Percentiles rank a stretch among this genome's conserved stretches.
These are phyloP conservation scores for Kernera saxatilis DNA, from an alignment of 345 rosid genomes.

Conservation along the genomic window DNA sequence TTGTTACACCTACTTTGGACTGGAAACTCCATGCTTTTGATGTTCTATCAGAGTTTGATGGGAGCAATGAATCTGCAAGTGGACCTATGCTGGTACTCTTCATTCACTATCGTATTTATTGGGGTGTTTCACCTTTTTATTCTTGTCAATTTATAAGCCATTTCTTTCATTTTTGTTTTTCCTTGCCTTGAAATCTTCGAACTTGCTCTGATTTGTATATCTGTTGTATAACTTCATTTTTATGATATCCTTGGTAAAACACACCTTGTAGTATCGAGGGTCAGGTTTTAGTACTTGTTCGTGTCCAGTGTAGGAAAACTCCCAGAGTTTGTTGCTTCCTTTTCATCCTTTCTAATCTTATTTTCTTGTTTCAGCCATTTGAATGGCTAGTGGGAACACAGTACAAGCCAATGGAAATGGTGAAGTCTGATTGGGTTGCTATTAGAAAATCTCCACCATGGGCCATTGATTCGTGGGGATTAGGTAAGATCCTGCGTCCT, in stretches of 20 bases:
- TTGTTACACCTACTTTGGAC: conserved; percentile 92
- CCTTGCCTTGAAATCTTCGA: neutral
- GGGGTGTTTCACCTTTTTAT: neutral
- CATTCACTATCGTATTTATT: neutral
- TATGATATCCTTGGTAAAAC: neutral
- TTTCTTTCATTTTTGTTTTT: neutral
- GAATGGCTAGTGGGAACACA: conserved; percentile 95
- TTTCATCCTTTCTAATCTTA: conserved; percentile 9
- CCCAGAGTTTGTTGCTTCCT: neutral
- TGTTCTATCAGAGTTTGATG: conserved; percentile 93
- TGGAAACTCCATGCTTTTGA: conserved; percentile 99
- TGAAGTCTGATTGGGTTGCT: conserved; percentile 84
- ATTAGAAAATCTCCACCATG: conserved; percentile 95
- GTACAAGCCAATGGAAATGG: conserved; percentile 87
- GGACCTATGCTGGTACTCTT: conserved; percentile 96
- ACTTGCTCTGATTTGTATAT: neutral
- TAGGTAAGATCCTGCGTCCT: conserved; percentile 50
- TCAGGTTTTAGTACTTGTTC: conserved; percentile 9
- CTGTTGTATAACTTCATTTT: neutral
- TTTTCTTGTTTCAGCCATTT: conserved; percentile 55
- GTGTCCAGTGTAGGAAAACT: neutral
- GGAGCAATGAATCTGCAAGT: conserved; percentile 61
- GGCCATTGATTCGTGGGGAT: conserved; percentile 99
- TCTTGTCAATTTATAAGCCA: neutral
- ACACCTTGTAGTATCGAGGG: neutral